A percentile compares a stretch with the other conserved stretches of the same genome.
phyloP scores from a whole-genome alignment of 2,329 filamentous ascomycete species.

The Pyricularia grisea region DNA sequence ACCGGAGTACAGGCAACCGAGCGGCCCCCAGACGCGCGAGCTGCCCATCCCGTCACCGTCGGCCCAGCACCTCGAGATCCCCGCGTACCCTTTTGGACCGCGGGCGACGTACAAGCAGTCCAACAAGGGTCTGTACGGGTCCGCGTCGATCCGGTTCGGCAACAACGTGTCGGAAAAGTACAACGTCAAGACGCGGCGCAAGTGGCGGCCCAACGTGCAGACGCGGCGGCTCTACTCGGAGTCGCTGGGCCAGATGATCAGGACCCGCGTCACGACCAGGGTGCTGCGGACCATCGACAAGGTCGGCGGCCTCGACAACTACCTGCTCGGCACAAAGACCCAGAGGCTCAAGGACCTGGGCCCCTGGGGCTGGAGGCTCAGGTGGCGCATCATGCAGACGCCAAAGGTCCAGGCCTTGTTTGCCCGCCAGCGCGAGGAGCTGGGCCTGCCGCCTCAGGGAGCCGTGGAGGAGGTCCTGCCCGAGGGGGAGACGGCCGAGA shows the following conservation, averaged over 20 bases:
- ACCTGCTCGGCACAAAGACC: slow-evolving; percentile 73
- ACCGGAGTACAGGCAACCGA: slow-evolving; percentile 15
- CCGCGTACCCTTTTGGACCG: slow-evolving; percentile 64
- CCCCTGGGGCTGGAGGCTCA: slow-evolving; percentile 78
- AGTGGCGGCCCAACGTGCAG: slow-evolving; percentile 69
- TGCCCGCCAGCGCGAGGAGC: slow-evolving; percentile 48
- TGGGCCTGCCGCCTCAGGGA: slow-evolving; percentile 51
- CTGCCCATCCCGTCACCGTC: slow-evolving; percentile 34
- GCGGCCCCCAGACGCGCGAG: slow-evolving; percentile 9
- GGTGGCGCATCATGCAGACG: slow-evolving; percentile 85
- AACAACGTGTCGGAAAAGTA: slow-evolving; percentile 64
- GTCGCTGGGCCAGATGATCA: slow-evolving; percentile 51
- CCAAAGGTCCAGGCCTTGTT: slow-evolving; percentile 55
- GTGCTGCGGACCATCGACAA: slow-evolving; percentile 71
- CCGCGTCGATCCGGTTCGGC: slow-evolving; percentile 63
- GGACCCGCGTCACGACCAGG: slow-evolving; percentile 58
- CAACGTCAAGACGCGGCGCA: slow-evolving; percentile 60
- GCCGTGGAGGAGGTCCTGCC: slow-evolving; percentile 19
- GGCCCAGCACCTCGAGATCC: slow-evolving; percentile 32
- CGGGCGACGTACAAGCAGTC: slow-evolving; percentile 69
- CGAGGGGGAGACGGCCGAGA: slow-evolving; percentile 10
- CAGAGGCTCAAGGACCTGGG: slow-evolving; percentile 77
- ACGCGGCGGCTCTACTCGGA: slow-evolving; percentile 58
- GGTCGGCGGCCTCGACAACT: slow-evolving; percentile 82
- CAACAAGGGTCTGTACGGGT: slow-evolving; percentile 65